Percentiles rank a stretch among this genome's conserved stretches.
Evolutionary conservation across 2,329 filamentous ascomycete species (phyloP).

Genomic region (Raffaelea ambrosiae): DNA sequence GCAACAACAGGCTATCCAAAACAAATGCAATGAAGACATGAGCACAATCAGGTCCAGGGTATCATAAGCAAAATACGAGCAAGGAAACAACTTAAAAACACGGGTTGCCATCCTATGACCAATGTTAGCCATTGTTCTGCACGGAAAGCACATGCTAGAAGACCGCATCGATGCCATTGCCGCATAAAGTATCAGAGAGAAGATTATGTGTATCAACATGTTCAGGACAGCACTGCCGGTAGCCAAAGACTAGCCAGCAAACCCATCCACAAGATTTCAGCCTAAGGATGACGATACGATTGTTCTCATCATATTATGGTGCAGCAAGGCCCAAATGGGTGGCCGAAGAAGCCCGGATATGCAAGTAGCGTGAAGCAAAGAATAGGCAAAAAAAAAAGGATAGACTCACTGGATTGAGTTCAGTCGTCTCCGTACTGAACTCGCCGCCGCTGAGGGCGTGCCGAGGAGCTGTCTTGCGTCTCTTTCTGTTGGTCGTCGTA

Average conservation of each 20-base stretch:
- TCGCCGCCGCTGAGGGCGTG: conserved; percentile 30
- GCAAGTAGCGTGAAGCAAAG: background rate
- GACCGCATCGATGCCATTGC: too few relatives aligned
- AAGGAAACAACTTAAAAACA: background rate
- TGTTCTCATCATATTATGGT: conserved; percentile 77
- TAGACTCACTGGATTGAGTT: conserved; percentile 6
- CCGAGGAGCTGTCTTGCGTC: conserved; percentile 12
- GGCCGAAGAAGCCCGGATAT: too few relatives aligned
- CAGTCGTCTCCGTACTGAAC: conserved; percentile 37
- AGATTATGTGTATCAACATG: conserved; percentile 36
- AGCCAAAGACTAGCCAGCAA: conserved; percentile 14
- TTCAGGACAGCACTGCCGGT: conserved; percentile 12
- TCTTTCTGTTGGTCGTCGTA: conserved; percentile 40
- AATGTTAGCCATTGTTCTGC: too few relatives aligned
- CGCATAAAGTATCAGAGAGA: conserved; percentile 35
- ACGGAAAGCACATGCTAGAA: too few relatives aligned
- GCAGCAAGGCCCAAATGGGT: too few relatives aligned
- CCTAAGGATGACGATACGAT: conserved; percentile 96
- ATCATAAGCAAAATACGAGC: too few relatives aligned
- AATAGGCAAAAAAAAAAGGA: background rate
- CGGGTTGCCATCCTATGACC: background rate
- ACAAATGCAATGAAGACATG: too few relatives aligned
- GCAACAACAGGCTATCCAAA: too few relatives aligned
- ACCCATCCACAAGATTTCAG: conserved; percentile 44
- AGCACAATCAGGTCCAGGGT: too few relatives aligned